Base-by-base conservation (phyloP, 2,329 filamentous ascomycete species). In the Apiospora hydei region DNA sequence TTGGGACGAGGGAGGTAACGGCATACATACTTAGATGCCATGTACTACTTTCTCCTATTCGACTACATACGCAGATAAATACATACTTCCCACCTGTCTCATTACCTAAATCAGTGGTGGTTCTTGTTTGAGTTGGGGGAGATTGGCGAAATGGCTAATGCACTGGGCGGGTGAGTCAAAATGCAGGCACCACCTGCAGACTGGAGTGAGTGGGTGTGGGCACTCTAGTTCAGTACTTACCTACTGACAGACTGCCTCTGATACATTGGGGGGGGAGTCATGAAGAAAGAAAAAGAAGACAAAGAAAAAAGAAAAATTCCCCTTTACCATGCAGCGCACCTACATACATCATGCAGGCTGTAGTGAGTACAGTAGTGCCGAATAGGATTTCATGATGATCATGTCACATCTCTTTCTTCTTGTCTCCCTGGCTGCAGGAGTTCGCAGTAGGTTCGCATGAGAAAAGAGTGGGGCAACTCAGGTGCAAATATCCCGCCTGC, bases 371-470 rank as follows among this genome's bases (percentile, higher is more conserved):
- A n/a, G 53, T 61, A 38, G 53, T 30, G 53, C 53, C 53, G 53
- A 61, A 26, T 38, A 61, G 30, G 30, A 34, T 38, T 61, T 61
- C 18, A n/a, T 41, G 30, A 64, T 24, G 57, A 41, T 41, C 4
- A 24, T 5, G 14, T 53, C 24, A 30, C 30, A 49, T 49, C 21
- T 61, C 6, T 34, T 6, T 21, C 18, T 13, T 61, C 34, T 13
- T 38, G 38, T 41, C 10, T 10, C 21, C 34, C 34, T 64, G 41
- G 57, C 57, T 64, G 57, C 57, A 64, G 57, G 34, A 64, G 57
- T 64, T 64, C 57, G 57, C 57, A 64, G 57, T 41, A 64, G 57
- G 57, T 64, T 64, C 57, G 57, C 57, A 64, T 64, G 21, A 64
- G 57, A 18, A 18, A 41, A n/a, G 34, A 64, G 57, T 64, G 57